Conservation (phyloP, 169 alveolate genomes). For the Plasmodium reichenowi region DNA sequence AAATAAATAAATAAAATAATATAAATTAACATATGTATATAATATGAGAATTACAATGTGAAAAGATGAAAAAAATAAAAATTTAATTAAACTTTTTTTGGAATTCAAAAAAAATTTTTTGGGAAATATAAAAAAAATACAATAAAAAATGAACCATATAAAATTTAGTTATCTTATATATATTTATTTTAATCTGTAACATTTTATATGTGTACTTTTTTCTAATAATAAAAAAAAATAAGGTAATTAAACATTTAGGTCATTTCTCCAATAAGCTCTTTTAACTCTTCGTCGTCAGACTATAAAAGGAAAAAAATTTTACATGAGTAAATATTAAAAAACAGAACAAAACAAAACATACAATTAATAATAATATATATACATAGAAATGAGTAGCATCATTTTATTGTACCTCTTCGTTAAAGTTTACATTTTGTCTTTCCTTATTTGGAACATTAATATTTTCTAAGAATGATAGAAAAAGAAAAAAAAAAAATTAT, state of each 20-base stretch:
- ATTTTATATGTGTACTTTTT: no score
- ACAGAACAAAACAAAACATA: background rate
- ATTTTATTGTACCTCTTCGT: constrained; percentile 50
- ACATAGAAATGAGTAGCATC: background rate
- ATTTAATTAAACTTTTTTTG: constrained; percentile 2
- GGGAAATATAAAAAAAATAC: background rate
- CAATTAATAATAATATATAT: background rate
- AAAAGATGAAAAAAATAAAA: background rate
- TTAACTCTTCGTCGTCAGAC: constrained; percentile 76
- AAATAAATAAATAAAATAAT: background rate
- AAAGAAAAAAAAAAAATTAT: background rate
- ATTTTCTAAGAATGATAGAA: constrained; percentile 3
- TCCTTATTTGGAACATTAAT: constrained; percentile 2
- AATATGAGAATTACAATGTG: background rate
- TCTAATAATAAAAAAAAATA: no score
- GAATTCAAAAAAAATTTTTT: background rate
- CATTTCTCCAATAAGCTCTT: constrained; percentile 77
- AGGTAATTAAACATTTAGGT: constrained; percentile 7
- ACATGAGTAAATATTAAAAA: background rate
- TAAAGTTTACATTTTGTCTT: constrained; percentile 6
- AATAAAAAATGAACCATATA: background rate
- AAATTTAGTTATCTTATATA: no score
- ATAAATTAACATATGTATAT: no score
- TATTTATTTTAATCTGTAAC: no score
- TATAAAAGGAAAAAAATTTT: background rate